phyloP scores from a whole-genome alignment of 176 grass and related monocot genomes.

The Eremochloa ophiuroides region DNA sequence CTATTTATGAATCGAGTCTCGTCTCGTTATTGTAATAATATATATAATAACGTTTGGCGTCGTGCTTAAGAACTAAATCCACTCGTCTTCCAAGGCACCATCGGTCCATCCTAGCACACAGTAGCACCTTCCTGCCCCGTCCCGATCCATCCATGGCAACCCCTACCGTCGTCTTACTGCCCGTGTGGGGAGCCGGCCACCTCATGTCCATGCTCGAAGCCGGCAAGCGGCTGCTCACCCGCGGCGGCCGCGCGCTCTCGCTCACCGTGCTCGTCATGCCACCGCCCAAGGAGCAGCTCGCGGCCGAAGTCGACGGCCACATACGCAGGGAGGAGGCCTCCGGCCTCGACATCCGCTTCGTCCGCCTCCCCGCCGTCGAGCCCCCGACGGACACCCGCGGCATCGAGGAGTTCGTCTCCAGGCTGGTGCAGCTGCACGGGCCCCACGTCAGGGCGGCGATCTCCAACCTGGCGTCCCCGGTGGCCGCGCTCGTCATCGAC shows the following conservation, averaged over 20 bases:
- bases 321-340: constrained; percentile 5
- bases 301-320: not conserved
- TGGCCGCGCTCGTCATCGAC: constrained; percentile 32
- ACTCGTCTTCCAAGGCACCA: no score
- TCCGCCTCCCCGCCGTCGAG: constrained; percentile 21
- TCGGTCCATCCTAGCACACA: no score
- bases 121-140: not conserved
- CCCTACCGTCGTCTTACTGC: constrained; percentile 21
- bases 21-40: no score
- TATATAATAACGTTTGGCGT: no score
- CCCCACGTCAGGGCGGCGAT: constrained; percentile 25
- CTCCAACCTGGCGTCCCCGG: not conserved
- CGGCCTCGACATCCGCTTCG: constrained; percentile 12
- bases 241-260: not conserved
- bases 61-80: no score
- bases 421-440: constrained; percentile 7
- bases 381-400: not conserved
- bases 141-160: not conserved
- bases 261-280: constrained; percentile 29
- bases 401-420: constrained; percentile 29
- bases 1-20: no score
- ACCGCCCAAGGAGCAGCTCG: not conserved
- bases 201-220: constrained; percentile 14
- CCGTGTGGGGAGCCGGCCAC: constrained; percentile 24
- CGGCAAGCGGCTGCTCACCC: constrained; percentile 29